Evolutionary conservation across 768 basidiomycete species (phyloP), one percentile per base, ranked within the genome.

Genomic region (Strobilomyces dryophilus): DNA sequence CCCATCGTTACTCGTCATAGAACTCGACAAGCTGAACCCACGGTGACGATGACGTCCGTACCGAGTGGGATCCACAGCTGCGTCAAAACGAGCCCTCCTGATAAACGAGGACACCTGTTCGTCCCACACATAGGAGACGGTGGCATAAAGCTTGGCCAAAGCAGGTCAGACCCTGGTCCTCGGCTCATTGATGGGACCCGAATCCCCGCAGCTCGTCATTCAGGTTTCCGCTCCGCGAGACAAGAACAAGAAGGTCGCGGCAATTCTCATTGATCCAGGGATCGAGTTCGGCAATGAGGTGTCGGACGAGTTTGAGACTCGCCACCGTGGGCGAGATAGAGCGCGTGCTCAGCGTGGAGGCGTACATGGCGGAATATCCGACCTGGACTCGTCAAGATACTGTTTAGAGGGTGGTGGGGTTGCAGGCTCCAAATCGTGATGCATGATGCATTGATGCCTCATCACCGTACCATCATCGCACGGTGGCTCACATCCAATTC

Each of bases 251-350:
- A 48, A 47, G 34, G 52, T 50, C 7, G 32, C 45, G 8, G 49
- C 52, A 2, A 20, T 60, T 21, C 58, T 63, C 42, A 52, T 62
- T 11, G 61, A 62, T 26, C 54, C 61, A 7, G 49, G 4, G 20
- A 46, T 60, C 44, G 42, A 57, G 5, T 31, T 56, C 34, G 20
- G 39, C 20, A 46, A 43, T 2, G 21, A 52, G 31, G 18, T 35
- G 27, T 18, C 55, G 26, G 51, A 54, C 18, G 44, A 7, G 10
- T 43, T 51, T 17, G 56, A 14, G 17, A 21, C 4, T 10, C 15
- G 8, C 8, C 18, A n/a, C 6, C 6, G 31, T 43, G 14, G n/a
- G 21, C 9, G 34, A 52, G 31, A 49, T 56, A 35, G 17, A 14
- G 6, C 27, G 47, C 21, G 39, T 52, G 7, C 53, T 43, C 29